Evolutionary conservation across 208 protist genomes (phyloP).

Genomic region (Hexamita inflata): DNA sequence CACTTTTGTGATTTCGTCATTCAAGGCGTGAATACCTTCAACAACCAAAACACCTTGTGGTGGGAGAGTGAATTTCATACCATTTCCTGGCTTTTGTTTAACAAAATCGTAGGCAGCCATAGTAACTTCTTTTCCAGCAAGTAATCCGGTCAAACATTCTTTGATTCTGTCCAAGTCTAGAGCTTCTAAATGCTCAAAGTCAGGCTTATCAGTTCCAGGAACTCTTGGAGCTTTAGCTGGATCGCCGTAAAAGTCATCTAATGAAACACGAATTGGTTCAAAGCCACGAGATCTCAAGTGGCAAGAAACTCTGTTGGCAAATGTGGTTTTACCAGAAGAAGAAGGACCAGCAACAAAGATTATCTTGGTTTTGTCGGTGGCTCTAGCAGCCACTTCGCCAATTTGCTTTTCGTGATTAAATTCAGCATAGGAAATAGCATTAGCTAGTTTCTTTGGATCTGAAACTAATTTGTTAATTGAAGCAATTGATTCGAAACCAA

Average conservation of each 20-base stretch:
- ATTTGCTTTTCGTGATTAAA: constrained; percentile 23
- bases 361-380: neutral
- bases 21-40: constrained; percentile 45
- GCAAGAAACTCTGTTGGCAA: constrained; percentile 35
- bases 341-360: constrained; percentile 45
- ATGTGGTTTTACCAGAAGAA: constrained; percentile 46
- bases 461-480: too few relatives aligned
- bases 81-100: constrained; percentile 28
- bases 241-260: constrained; percentile 46
- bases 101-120: constrained; percentile 38
- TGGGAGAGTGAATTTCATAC: constrained; percentile 20
- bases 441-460: too few relatives aligned
- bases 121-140: constrained; percentile 32
- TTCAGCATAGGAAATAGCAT: too few relatives aligned
- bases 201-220: constrained; percentile 36
- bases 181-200: constrained; percentile 39
- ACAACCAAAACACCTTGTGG: constrained; percentile 39
- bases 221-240: constrained; percentile 19
- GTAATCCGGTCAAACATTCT: constrained; percentile 18
- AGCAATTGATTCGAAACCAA: too few relatives aligned
- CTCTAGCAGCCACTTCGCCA: neutral
- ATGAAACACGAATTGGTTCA: constrained; percentile 14
- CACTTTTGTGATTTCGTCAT: constrained; percentile 38
- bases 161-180: constrained; percentile 33
- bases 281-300: constrained; percentile 37